Evolutionary conservation across 2,329 filamentous ascomycete genomes (phyloP).

Genomic region (Acrocalymma vagum): DNA sequence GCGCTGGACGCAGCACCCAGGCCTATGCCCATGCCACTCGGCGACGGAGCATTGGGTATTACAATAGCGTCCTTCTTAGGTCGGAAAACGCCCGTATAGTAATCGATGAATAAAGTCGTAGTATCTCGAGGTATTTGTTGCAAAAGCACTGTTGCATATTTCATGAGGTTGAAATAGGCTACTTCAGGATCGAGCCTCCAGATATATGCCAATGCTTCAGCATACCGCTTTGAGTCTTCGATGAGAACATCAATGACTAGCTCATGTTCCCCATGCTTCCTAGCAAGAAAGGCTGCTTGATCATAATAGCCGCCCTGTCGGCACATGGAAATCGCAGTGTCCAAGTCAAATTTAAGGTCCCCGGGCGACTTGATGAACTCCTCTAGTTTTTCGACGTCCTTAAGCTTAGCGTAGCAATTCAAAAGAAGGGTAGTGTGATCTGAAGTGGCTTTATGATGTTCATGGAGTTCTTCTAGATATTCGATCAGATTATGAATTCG

Average conservation of each 20-base stretch:
- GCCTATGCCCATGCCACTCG: conserved; percentile 52
- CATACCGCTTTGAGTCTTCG: conserved; percentile 91
- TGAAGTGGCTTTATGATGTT: conserved; percentile 89
- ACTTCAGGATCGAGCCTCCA: conserved; percentile 83
- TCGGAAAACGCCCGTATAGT: conserved; percentile 86
- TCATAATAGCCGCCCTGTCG: conserved; percentile 96
- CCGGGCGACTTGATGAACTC: conserved; percentile 96
- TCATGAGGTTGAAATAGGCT: conserved; percentile 89
- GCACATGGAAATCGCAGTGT: conserved; percentile 97
- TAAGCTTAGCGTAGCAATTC: conserved; percentile 97
- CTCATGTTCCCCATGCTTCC: conserved; percentile 92
- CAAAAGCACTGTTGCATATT: conserved; percentile 90
- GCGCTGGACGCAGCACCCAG: conserved; percentile 70
- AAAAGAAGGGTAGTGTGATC: conserved; percentile 94
- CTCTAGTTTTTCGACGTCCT: conserved; percentile 95
- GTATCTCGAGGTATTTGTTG: conserved; percentile 85
- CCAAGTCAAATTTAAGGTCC: conserved; percentile 94
- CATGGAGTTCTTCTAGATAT: conserved; percentile 94
- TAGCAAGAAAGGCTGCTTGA: conserved; percentile 93
- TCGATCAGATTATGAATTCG: conserved; percentile 97
- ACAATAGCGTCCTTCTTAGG: conserved; percentile 72
- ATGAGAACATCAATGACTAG: conserved; percentile 95
- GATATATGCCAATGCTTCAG: conserved; percentile 89
- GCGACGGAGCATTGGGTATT: conserved; percentile 56
- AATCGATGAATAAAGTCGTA: conserved; percentile 90